phyloP scores from a whole-genome alignment of 1,284 basidiomycete species.

The Cutaneotrichosporon dermatis region DNA sequence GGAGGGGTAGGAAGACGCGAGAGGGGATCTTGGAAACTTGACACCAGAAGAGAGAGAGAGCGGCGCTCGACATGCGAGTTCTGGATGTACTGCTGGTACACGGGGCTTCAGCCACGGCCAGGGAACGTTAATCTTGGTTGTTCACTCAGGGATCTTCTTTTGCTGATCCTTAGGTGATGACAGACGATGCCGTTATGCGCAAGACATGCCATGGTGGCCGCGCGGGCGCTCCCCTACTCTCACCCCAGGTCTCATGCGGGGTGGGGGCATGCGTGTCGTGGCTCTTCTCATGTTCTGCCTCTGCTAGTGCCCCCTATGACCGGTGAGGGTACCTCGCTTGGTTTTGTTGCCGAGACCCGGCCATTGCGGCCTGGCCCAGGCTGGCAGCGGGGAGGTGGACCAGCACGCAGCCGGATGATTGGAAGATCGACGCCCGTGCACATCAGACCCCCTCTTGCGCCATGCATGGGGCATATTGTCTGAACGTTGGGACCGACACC shows the following conservation, averaged over 20 bases:
- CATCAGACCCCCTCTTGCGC: no score
- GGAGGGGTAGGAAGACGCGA: no score
- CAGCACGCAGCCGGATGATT: no score
- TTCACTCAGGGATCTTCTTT: not conserved
- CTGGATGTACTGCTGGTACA: not conserved
- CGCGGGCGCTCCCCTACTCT: not conserved
- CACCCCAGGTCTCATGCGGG: not conserved
- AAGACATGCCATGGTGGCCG: not conserved
- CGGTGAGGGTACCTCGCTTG: no score
- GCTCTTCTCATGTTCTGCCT: not conserved
- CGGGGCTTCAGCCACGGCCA: not conserved
- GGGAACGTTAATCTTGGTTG: constrained; percentile 1
- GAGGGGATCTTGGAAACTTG: not conserved
- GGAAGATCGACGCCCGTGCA: no score
- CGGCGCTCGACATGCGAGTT: not conserved
- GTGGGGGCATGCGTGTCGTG: not conserved
- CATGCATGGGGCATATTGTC: no score
- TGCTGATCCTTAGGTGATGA: not conserved
- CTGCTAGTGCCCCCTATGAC: no score
- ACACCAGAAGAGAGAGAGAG: not conserved
- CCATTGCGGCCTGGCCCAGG: no score
- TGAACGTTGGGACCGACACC: no score
- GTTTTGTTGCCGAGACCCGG: no score
- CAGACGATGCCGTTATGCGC: not conserved
- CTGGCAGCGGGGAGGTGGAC: no score